Percentiles rank a stretch among this genome's conserved stretches.
Evolutionary conservation across 2,329 filamentous ascomycete species (phyloP).

Genomic region (Pestalotiopsis fici): DNA sequence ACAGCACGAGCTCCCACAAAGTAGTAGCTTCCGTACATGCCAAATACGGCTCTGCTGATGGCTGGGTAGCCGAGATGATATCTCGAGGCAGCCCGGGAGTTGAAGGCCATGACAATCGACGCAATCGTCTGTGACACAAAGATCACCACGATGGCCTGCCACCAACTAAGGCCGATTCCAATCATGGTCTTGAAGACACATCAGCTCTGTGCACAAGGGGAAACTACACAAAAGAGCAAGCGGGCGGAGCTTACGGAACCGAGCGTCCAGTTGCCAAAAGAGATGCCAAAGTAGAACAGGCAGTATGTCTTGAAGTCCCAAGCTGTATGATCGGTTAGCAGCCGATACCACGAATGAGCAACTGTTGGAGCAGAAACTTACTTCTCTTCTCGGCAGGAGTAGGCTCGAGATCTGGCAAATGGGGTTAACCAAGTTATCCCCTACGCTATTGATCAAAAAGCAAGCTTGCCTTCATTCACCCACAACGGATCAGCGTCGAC

Average conservation of each 20-base stretch:
- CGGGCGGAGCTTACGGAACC: constrained; percentile 2
- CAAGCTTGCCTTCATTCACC: constrained; percentile 6
- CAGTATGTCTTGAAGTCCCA: constrained; percentile 10
- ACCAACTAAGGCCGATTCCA: constrained; percentile 45
- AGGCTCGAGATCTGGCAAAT: constrained; percentile 4
- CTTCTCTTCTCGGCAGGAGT: constrained; percentile 8
- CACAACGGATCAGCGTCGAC: constrained; percentile 4
- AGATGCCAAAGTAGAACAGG: constrained; percentile 9
- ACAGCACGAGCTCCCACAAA: constrained; percentile 39
- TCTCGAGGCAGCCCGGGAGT: constrained; percentile 39
- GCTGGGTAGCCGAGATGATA: constrained; percentile 44
- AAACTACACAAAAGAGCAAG: not conserved
- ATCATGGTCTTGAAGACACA: constrained; percentile 14
- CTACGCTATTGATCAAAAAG: not conserved
- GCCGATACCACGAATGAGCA: not conserved
- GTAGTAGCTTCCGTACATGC: constrained; percentile 43
- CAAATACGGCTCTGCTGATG: constrained; percentile 37
- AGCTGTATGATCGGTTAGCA: not conserved
- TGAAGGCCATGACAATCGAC: constrained; percentile 44
- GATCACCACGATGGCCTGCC: constrained; percentile 43
- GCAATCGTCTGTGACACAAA: constrained; percentile 42
- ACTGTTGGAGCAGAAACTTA: not conserved
- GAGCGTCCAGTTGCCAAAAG: constrained; percentile 8
- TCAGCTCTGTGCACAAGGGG: not conserved
- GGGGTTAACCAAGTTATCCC: not conserved